phyloP scores from a whole-genome alignment of 306 rosid species.

The Luffa aegyptiaca region DNA sequence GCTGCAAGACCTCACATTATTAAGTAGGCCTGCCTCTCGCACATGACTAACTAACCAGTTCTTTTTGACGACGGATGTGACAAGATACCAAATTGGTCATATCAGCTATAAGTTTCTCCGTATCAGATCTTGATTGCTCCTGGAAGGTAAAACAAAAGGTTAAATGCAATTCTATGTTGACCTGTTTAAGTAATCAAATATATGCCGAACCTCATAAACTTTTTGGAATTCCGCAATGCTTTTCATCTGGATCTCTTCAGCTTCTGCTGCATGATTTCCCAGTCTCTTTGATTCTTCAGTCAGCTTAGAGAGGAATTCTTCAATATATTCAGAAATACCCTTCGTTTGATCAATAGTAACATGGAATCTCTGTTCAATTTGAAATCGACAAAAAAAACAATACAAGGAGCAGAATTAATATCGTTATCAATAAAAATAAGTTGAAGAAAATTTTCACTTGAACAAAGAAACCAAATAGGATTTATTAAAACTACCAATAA shows the following conservation, averaged over 20 bases:
- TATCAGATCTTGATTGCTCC: slow-evolving; percentile 77
- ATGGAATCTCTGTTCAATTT: slow-evolving; percentile 44
- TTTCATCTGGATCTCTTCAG: slow-evolving; percentile 43
- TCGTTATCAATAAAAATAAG: not conserved
- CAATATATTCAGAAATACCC: slow-evolving; percentile 54
- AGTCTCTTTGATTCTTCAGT: slow-evolving; percentile 55
- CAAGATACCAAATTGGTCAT: slow-evolving; percentile 57
- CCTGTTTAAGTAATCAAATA: not conserved
- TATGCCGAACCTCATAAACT: slow-evolving; percentile 55
- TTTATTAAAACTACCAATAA: not conserved
- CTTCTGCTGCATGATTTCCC: slow-evolving; percentile 37
- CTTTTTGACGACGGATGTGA: slow-evolving; percentile 67
- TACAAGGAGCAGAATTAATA: not conserved
- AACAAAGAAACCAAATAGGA: not conserved
- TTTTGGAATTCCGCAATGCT: slow-evolving; percentile 70
- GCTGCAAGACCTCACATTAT: not conserved
- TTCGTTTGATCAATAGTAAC: slow-evolving; percentile 46
- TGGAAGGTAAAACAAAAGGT: slow-evolving; percentile 23
- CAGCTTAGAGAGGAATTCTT: slow-evolving; percentile 59
- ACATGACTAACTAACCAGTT: slow-evolving; percentile 47
- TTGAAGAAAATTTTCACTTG: not conserved
- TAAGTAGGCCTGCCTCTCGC: not conserved
- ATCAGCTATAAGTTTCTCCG: slow-evolving; percentile 80
- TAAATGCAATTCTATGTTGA: slow-evolving; percentile 4
- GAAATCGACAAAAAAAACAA: slow-evolving; percentile 16